Conservation (phyloP, 768 basidiomycete species). For the Stropharia rugosoannulata region DNA sequence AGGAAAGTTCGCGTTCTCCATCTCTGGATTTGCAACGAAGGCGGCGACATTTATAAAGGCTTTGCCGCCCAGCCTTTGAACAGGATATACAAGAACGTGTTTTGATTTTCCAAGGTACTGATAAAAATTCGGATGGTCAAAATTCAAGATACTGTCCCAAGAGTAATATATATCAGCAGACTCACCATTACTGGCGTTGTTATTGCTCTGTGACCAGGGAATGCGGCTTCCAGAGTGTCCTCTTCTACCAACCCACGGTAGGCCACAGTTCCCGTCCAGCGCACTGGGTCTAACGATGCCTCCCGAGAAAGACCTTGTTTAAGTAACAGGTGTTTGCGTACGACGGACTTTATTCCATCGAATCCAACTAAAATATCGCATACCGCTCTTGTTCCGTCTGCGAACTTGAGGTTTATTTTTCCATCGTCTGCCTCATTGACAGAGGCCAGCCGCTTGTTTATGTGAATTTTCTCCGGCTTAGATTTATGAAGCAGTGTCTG, state of each 20-base stretch:
- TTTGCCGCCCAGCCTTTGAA: background rate
- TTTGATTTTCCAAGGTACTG: too few relatives aligned
- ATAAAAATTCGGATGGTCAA: background rate
- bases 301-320: conserved; percentile 8
- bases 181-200: background rate
- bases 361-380: conserved; percentile 43
- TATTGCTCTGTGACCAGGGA: background rate
- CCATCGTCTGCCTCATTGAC: conserved; percentile 23
- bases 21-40: background rate
- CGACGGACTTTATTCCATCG: conserved; percentile 41
- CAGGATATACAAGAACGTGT: background rate
- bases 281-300: conserved; percentile 5
- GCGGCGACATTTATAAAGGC: background rate
- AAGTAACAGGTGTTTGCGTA: conserved; percentile 18
- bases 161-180: background rate
- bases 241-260: background rate
- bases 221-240: background rate
- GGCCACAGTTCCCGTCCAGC: background rate
- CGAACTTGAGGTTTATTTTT: conserved; percentile 31
- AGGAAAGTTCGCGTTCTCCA: background rate
- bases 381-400: conserved; percentile 30
- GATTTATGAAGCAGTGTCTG: background rate
- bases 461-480: conserved; percentile 7
- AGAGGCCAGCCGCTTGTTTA: conserved; percentile 32
- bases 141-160: background rate